phyloP scores from a whole-genome alignment of 1,284 basidiomycete genomes.

The Fistulinella cinereoalba region DNA sequence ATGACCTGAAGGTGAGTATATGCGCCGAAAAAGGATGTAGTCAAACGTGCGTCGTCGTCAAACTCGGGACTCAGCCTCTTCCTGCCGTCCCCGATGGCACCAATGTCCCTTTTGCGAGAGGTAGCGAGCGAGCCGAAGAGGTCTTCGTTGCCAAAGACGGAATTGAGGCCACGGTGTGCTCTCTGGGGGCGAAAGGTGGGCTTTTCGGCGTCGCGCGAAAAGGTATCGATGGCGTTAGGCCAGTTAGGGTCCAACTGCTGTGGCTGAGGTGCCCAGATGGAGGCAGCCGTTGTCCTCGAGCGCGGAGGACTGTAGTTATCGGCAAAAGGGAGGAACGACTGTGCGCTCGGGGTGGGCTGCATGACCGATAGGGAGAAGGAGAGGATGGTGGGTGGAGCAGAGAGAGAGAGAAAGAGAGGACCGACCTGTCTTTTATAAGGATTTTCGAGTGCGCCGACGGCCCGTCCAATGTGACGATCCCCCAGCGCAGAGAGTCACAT shows the following conservation, averaged over 20 bases:
- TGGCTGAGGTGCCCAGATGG: conserved; percentile 77
- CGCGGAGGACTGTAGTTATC: conserved; percentile 32
- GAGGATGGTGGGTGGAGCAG: conserved; percentile 24
- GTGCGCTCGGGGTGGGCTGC: conserved; percentile 25
- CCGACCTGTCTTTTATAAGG: conserved; percentile 31
- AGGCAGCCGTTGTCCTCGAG: conserved; percentile 43
- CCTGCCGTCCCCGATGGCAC: conserved; percentile 73
- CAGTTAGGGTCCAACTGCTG: conserved; percentile 62
- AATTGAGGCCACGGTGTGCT: conserved; percentile 23
- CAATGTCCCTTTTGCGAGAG: conserved; percentile 49
- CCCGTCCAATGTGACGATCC: conserved; percentile 33
- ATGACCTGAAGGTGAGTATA: conserved; percentile 28
- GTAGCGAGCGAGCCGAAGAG: conserved; percentile 63
- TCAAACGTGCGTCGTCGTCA: conserved; percentile 49
- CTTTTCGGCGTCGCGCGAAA: conserved; percentile 48
- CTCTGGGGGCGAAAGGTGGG: conserved; percentile 28
- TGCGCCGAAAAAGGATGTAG: conserved; percentile 19
- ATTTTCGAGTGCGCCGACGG: conserved; percentile 26
- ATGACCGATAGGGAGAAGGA: conserved; percentile 17
- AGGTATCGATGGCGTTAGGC: conserved; percentile 61
- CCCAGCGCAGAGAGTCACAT: conserved; percentile 30
- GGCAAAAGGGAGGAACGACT: conserved; percentile 30
- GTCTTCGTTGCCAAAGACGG: conserved; percentile 46
- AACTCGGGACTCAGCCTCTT: conserved; percentile 57
- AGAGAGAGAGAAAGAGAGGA: conserved; percentile 28